Evolutionary conservation across 345 rosid genomes (phyloP).

Genomic region (Anastatica hierochuntica): DNA sequence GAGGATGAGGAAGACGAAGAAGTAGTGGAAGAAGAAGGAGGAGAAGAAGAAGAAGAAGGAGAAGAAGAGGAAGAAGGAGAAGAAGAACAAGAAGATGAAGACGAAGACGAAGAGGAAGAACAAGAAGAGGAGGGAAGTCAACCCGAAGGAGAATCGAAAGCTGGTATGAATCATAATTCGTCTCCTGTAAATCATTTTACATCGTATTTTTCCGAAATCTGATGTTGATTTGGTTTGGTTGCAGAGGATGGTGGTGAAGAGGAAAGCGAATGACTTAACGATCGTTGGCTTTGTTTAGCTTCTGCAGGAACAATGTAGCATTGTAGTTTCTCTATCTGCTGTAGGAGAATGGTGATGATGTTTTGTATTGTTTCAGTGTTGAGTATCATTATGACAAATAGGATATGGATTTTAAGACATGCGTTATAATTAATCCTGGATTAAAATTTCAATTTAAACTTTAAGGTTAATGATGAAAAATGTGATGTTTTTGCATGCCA

Average conservation of each 20-base stretch:
- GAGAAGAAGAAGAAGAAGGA: not conserved
- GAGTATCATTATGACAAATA: not conserved
- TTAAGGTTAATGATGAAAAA: too few relatives aligned
- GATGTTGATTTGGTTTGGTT: not conserved
- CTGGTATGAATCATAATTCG: not conserved
- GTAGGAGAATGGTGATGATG: constrained; percentile 3
- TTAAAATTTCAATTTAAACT: not conserved
- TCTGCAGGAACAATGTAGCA: not conserved
- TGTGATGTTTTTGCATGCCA: not conserved
- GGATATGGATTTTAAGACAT: not conserved
- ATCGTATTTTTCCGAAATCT: not conserved
- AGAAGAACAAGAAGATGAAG: constrained; percentile 24
- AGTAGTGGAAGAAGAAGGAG: constrained; percentile 22
- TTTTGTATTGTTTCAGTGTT: not conserved
- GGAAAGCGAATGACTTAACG: not conserved
- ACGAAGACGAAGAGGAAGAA: not conserved
- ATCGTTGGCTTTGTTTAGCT: not conserved
- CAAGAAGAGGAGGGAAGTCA: not conserved
- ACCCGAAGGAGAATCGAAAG: constrained; percentile 8
- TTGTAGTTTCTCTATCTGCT: not conserved
- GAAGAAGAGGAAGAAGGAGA: constrained; percentile 22
- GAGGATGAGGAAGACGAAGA: constrained; percentile 28
- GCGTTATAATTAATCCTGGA: not conserved
- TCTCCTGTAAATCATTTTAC: not conserved
- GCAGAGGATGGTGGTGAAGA: constrained; percentile 14